Base-by-base conservation (phyloP, 176 grass and related monocot genomes). In the Triticum monococcum region DNA sequence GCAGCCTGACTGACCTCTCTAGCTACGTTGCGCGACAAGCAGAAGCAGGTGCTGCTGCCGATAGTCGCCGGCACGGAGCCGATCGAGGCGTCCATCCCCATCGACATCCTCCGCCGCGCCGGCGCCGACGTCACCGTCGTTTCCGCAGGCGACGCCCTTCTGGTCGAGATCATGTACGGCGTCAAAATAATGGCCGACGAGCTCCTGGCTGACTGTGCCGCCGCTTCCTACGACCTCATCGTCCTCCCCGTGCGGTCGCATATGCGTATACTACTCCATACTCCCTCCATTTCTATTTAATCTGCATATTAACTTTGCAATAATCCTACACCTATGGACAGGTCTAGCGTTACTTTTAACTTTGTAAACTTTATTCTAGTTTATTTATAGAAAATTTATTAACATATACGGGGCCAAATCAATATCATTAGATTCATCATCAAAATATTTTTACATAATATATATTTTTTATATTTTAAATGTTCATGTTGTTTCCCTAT, bases 71-170 rank as follows among this genome's bases (percentile, higher is more conserved):
- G 95, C 63, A 87, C 93, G 28, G 95, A 98, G 89, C 93, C 95
- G 36, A 83, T 95, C 62, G 93, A 98, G 88, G 93, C 87, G 66
- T 85, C 62, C 32, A 83, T 95, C 60, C 85, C 86, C 63, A 75
- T 92, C 89, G 93, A 89, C 86, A 64, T 98, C 72, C 93, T 98
- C 75, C 93, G 91, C 50, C 87, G 95, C 13, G 89, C 93, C 40
- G 93, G 95, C 12, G 87, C 95, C 6, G 45, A 95, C 35, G 89
- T 98, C 43, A 92, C 93, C 36, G 95, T 98, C 22, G 93, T 91
- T 12, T 93, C 93, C 25, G 89, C 84, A 16, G 89, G 66, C 28
- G 91, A 71, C 72, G 79, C 54, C 37, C 88, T 92, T 31, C 80
- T 79, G 38, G 95, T 98, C 38, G 86, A 88, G n/a, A 86, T 52